Base-by-base conservation (phyloP, 768 basidiomycete genomes). In the Calocybe cyanea region DNA sequence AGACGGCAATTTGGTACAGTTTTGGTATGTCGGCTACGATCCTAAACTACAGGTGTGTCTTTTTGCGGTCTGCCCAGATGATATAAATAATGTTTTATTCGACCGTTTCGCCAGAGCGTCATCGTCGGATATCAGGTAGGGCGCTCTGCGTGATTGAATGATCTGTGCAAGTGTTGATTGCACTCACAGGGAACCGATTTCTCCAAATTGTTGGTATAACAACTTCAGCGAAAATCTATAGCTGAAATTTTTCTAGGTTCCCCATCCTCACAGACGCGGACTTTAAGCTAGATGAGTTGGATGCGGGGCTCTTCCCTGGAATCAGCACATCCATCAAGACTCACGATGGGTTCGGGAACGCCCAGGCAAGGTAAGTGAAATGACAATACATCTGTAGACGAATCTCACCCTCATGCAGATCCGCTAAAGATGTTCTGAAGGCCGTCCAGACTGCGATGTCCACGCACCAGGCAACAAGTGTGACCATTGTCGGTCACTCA, bases 11-110 rank as follows among this genome's bases (percentile, higher is more conserved):
- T 43, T 45, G 5, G 53, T 63, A 8, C 74, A 76, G 54, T 75
- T 60, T 45, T 80, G 78, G 72, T 69, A 64, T 63, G 71, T 75
- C 8, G 71, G 72, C 2, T 67, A 63, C 41, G 69, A 72, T 41
- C 57, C 64, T 7, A 58, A 55, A 11, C 59, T 73, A 15, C 50
- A 60, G 32, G 51, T 49, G 36, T 14, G 52, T 41, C 10, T 7
- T 25, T 20, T 18, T 21, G 9, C 17, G 19, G n/a, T 7, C 5
- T 13, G n/a, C 36, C n/a, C 3, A 7, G 14, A 17, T 19, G 23
- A 21, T 4, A 15, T 13, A 19, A 20, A n/a, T 7, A 13, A 1
- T 28, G 14, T 9, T 17, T n/a, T 36, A n/a, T n/a, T n/a, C n/a
- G n/a, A n/a, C 24, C 13, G n/a, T 8, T 7, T 10, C 31, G 8